These are phyloP conservation scores for Penicillium diatomitis DNA, from an alignment of 495 filamentous ascomycete genomes.

Conservation along the genomic window DNA sequence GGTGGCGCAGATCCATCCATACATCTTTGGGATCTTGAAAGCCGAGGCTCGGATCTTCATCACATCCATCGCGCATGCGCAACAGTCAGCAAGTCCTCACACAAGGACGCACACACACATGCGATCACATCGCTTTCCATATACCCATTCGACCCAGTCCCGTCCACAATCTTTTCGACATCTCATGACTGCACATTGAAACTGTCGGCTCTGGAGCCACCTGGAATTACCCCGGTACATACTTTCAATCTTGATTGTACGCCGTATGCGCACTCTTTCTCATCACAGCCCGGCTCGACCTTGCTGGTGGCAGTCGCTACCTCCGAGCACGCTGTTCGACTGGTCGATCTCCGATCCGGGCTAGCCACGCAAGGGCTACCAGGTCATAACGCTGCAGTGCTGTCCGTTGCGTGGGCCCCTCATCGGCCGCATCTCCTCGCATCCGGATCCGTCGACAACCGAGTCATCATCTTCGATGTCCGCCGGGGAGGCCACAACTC, in stretches of 20 bases:
- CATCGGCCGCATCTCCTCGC: constrained; percentile 68
- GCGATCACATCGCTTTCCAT: constrained; percentile 79
- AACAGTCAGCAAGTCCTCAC: constrained; percentile 33
- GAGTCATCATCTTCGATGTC: constrained; percentile 77
- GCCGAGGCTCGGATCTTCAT: constrained; percentile 25
- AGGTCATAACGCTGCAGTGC: constrained; percentile 61
- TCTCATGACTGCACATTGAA: constrained; percentile 81
- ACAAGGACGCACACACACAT: constrained; percentile 53
- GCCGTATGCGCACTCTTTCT: constrained; percentile 66
- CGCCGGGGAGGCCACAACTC: constrained; percentile 51
- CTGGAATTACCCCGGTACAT: constrained; percentile 37
- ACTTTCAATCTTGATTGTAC: constrained; percentile 65
- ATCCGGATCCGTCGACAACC: constrained; percentile 67
- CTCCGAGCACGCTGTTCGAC: constrained; percentile 66
- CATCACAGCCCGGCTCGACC: constrained; percentile 56
- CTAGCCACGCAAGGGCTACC: constrained; percentile 66
- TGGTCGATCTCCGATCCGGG: constrained; percentile 76
- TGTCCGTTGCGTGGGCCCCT: constrained; percentile 74
- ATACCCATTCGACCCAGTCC: constrained; percentile 73
- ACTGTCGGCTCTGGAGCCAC: constrained; percentile 58
- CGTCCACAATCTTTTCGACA: constrained; percentile 65
- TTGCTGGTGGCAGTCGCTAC: constrained; percentile 78
- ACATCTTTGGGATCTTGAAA: constrained; percentile 75
- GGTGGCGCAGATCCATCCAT: constrained; percentile 74
- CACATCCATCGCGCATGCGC: constrained; percentile 43